Evolutionary conservation across 2,329 filamentous ascomycete genomes (phyloP).

Genomic region (Camillea tinctor): DNA sequence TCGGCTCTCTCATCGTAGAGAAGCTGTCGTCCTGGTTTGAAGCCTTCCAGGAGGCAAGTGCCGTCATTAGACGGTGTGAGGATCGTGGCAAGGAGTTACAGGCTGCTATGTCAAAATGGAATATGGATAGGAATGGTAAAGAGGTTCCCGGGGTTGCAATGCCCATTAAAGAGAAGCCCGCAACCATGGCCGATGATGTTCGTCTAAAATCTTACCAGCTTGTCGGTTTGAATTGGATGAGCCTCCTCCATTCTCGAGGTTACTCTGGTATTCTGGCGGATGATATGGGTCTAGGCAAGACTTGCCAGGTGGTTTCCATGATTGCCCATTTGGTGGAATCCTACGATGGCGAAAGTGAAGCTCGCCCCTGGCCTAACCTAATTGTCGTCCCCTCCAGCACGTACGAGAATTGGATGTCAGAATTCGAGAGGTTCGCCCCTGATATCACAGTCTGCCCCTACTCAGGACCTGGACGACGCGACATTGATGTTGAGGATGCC

Average conservation of each 20-base stretch:
- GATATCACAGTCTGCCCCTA: constrained; percentile 71
- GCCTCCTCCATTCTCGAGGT: constrained; percentile 73
- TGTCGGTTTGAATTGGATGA: constrained; percentile 93
- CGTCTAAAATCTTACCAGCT: constrained; percentile 91
- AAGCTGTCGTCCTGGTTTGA: constrained; percentile 47
- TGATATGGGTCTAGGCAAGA: constrained; percentile 97
- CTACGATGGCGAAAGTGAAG: constrained; percentile 36
- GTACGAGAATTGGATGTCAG: constrained; percentile 90
- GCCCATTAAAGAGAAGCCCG: constrained; percentile 63
- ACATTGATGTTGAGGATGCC: constrained; percentile 63
- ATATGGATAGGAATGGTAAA: constrained; percentile 36
- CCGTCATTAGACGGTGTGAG: constrained; percentile 41
- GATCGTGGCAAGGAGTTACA: constrained; percentile 40
- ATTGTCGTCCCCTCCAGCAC: constrained; percentile 92
- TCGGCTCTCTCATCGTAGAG: constrained; percentile 35
- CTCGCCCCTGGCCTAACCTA: constrained; percentile 66
- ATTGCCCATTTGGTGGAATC: constrained; percentile 78
- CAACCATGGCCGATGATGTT: constrained; percentile 72
- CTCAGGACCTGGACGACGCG: constrained; percentile 58
- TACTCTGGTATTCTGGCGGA: constrained; percentile 92
- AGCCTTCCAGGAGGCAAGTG: constrained; percentile 44
- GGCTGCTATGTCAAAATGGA: constrained; percentile 28
- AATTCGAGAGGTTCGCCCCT: constrained; percentile 86
- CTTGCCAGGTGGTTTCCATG: constrained; percentile 92
- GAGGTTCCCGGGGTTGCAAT: constrained; percentile 35